Evolutionary conservation across 2,329 filamentous ascomycete species (phyloP).

Genomic region (Cercospora citrullina): DNA sequence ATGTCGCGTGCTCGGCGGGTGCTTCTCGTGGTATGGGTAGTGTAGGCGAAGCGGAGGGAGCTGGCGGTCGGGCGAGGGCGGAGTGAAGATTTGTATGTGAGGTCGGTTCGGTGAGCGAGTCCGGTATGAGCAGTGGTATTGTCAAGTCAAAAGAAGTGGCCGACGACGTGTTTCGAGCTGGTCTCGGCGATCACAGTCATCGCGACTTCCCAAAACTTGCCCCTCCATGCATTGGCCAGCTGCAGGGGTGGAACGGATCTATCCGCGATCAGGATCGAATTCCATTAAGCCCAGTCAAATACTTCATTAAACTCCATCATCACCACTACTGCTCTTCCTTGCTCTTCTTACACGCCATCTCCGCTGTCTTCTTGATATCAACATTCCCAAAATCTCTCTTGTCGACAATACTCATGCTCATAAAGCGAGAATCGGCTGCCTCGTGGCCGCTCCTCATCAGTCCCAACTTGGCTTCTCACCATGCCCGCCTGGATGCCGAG

Average conservation of each 20-base stretch:
- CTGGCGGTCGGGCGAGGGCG: not conserved
- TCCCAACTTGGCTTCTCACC: too few relatives aligned
- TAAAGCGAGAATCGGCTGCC: too few relatives aligned
- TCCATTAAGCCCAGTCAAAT: too few relatives aligned
- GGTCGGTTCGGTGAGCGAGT: not conserved
- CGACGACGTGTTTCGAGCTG: not conserved
- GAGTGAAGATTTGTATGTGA: not conserved
- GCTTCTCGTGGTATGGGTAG: not conserved
- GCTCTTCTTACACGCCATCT: too few relatives aligned
- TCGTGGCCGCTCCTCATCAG: too few relatives aligned
- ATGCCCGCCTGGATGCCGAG: too few relatives aligned
- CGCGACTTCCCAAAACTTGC: constrained; percentile 1
- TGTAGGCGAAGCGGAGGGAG: not conserved
- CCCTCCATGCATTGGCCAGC: constrained; percentile 7
- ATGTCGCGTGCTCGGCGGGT: constrained; percentile 15
- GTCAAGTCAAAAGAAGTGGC: not conserved
- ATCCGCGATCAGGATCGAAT: not conserved
- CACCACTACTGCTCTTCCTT: too few relatives aligned
- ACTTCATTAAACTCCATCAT: too few relatives aligned
- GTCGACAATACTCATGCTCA: too few relatives aligned
- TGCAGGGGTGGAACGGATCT: not conserved
- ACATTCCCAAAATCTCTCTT: too few relatives aligned
- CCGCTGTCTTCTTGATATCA: too few relatives aligned
- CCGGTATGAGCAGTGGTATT: not conserved
- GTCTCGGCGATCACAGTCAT: constrained; percentile 9